phyloP scores from a whole-genome alignment of 2,329 filamentous ascomycete species.

The Phialophora tarda region DNA sequence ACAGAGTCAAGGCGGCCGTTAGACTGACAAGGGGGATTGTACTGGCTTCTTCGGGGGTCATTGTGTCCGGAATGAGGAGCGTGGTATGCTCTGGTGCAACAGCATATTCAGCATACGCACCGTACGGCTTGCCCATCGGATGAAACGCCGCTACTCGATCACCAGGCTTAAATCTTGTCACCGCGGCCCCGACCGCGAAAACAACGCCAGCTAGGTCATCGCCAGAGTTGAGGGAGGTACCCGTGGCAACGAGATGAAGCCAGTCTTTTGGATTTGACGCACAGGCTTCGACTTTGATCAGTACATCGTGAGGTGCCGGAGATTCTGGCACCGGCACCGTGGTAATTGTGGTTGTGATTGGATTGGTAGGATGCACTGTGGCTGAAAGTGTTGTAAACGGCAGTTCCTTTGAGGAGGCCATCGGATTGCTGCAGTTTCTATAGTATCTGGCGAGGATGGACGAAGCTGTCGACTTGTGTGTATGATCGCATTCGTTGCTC shows the following conservation, averaged over 20 bases:
- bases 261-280: slow-evolving; percentile 59
- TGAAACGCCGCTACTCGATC: slow-evolving; percentile 45
- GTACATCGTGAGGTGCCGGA: slow-evolving; percentile 45
- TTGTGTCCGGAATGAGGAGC: slow-evolving; percentile 33
- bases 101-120: slow-evolving; percentile 51
- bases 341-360: slow-evolving; percentile 22
- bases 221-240: slow-evolving; percentile 25
- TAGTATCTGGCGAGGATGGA: not conserved
- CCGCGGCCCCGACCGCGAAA: slow-evolving; percentile 31
- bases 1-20: slow-evolving; percentile 59
- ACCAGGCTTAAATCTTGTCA: slow-evolving; percentile 39
- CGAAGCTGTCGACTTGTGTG: not conserved
- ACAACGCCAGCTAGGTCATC: slow-evolving; percentile 44
- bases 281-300: slow-evolving; percentile 51
- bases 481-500: not conserved
- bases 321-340: slow-evolving; percentile 48
- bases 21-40: slow-evolving; percentile 63
- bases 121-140: slow-evolving; percentile 43
- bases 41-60: slow-evolving; percentile 54
- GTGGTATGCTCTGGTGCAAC: slow-evolving; percentile 40
- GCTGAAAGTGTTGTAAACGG: slow-evolving; percentile 10
- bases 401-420: slow-evolving; percentile 6
- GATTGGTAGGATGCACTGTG: slow-evolving; percentile 23
- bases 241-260: slow-evolving; percentile 34
- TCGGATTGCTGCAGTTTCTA: not conserved